Conservation (phyloP, 2,329 filamentous ascomycete genomes). For the Thielaviopsis musarum region DNA sequence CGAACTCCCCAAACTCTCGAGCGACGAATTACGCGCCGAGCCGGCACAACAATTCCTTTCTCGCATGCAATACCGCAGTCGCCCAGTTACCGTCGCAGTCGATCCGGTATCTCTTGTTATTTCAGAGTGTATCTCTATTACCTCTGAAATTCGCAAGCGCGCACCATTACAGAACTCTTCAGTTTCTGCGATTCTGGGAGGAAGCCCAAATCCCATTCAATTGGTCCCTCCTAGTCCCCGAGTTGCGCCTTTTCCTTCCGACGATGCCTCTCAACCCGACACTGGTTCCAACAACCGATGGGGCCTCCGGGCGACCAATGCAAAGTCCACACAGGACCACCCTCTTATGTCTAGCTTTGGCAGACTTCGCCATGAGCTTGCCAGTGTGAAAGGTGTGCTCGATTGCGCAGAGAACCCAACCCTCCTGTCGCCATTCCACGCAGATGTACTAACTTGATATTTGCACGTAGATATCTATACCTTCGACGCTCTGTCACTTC, state of each 20-base stretch:
- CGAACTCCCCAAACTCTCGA: not conserved
- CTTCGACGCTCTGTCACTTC: constrained; percentile 77
- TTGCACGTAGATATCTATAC: constrained; percentile 52
- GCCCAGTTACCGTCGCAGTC: constrained; percentile 61
- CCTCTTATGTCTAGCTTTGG: constrained; percentile 92
- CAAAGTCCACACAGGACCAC: constrained; percentile 94
- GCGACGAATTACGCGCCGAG: constrained; percentile 9
- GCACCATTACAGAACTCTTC: constrained; percentile 91
- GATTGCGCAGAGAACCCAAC: not conserved
- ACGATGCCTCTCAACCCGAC: constrained; percentile 19
- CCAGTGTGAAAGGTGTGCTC: constrained; percentile 56
- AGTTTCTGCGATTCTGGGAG: constrained; percentile 86
- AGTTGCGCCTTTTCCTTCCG: constrained; percentile 1
- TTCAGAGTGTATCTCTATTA: constrained; percentile 97
- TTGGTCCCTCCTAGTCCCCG: constrained; percentile 30
- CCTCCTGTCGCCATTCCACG: not conserved
- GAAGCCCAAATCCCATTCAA: constrained; percentile 42
- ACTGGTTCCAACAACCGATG: constrained; percentile 59
- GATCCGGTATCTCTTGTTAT: constrained; percentile 87
- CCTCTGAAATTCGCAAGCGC: constrained; percentile 95
- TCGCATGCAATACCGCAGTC: constrained; percentile 42
- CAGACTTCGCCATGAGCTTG: constrained; percentile 71
- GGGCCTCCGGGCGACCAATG: constrained; percentile 87
- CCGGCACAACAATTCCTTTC: constrained; percentile 16
- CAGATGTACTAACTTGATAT: not conserved